These are phyloP conservation scores for Rhizopus arrhizus DNA, from an alignment of 371 early-diverging fungal species.

Conservation along the genomic window DNA sequence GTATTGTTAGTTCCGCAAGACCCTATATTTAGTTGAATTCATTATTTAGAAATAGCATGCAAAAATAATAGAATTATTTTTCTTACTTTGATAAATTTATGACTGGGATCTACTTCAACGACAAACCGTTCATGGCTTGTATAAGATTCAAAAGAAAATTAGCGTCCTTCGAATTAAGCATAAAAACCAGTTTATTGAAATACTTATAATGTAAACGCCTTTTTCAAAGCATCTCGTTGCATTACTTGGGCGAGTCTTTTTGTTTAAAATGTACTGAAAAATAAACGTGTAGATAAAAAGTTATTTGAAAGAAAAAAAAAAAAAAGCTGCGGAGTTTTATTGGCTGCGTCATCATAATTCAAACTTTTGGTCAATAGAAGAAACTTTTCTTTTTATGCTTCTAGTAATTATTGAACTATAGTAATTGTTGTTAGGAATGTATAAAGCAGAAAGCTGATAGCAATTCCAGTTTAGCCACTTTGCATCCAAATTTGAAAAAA, in stretches of 20 bases:
- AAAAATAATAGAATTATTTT: not conserved
- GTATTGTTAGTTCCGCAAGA: conserved; percentile 62
- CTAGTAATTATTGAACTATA: too few species aligned
- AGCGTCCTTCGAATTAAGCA: not conserved
- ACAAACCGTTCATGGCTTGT: conserved; percentile 60
- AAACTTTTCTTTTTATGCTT: too few species aligned
- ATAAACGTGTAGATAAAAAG: not conserved
- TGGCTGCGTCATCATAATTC: too few species aligned
- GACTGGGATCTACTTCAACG: conserved; percentile 51
- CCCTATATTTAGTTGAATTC: conserved; percentile 43
- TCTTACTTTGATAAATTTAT: conserved; percentile 45
- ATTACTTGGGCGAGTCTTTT: conserved; percentile 11
- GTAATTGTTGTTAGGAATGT: too few species aligned
- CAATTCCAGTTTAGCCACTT: too few species aligned
- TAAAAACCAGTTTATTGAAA: conserved; percentile 1
- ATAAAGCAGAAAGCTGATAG: too few species aligned
- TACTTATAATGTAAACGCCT: conserved; percentile 54
- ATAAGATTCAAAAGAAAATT: conserved; percentile 18
- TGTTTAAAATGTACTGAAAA: not conserved
- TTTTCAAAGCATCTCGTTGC: conserved; percentile 45
- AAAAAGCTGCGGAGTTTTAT: not conserved
- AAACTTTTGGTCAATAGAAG: too few species aligned
- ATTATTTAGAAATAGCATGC: not conserved
- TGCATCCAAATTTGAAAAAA: too few species aligned
- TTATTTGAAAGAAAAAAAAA: not conserved